Base-by-base conservation (phyloP, 2,329 filamentous ascomycete genomes). In the Alternaria sp. region DNA sequence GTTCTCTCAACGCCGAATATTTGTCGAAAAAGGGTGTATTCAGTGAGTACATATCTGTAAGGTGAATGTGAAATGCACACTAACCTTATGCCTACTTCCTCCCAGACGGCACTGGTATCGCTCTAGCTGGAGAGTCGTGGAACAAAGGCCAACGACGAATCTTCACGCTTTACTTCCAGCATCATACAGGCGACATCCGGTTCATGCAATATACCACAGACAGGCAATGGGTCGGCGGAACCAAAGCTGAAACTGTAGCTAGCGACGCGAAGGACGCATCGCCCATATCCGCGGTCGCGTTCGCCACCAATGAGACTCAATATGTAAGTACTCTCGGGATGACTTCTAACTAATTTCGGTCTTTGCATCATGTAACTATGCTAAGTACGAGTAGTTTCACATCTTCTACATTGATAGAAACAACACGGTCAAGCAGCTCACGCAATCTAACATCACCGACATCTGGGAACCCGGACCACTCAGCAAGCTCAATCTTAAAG, bases 401-500 rank as follows among this genome's bases (percentile, higher is more conserved):
- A 70, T 82, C 18, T 82, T 81, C 68, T 82, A 84, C 60, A 77
- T 84, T 23, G 78, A 80, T 55, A 68, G 73, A 3, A 75, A 81
- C 64, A 80, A 81, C 57, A 75, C 66, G 3, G 62, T 84, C 30
- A 75, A 75, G 37, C 82, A 84, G 65, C 70, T 79, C 18, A 75
- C 72, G 3, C 80, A 81, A 57, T 75, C 72, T 45, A 83, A 83
- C 60, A 71, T 73, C 10, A 79, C 80, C 41, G 63, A 69, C 21
- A 64, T 83, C 15, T 84, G 82, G 82, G 56, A 68, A 15, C 72
- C 80, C 12, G 83, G 82, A 0, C 62, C 78, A 66, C 58, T 78
- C 12, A 76, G 90, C 71, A 92, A 97, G 78, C 90, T 93, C 67
- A 93, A 96, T 66, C 87, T 93, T 43, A 90, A 96, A 67, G 91